Percentiles rank a stretch among this genome's conserved stretches.
Conservation (phyloP, 2,329 filamentous ascomycete species). For the Ustulina deusta region DNA sequence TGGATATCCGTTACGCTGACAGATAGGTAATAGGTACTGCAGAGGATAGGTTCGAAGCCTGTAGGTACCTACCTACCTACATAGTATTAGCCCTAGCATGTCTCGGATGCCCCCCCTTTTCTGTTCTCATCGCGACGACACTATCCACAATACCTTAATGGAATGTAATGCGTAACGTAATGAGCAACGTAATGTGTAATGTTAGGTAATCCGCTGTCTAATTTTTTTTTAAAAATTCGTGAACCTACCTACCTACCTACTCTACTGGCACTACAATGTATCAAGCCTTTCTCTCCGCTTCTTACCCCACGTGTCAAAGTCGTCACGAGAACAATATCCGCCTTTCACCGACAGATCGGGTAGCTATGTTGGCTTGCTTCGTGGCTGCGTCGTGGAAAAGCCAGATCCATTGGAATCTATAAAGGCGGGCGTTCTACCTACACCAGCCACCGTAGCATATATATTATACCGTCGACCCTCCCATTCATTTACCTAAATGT, state of each 20-base stretch:
- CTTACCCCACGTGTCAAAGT: background rate
- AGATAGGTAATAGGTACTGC: no score
- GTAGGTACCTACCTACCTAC: no score
- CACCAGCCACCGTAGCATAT: background rate
- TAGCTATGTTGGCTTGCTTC: background rate
- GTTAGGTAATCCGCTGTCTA: background rate
- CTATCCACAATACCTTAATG: background rate
- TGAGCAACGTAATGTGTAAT: background rate
- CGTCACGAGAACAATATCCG: background rate
- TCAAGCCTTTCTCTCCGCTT: background rate
- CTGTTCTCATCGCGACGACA: background rate
- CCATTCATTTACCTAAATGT: background rate
- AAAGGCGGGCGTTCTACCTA: background rate
- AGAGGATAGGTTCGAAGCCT: no score
- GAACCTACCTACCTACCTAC: no score
- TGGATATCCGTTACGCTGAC: no score
- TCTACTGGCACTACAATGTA: no score
- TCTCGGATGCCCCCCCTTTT: background rate
- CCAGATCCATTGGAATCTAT: background rate
- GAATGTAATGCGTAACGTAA: background rate
- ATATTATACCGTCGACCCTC: background rate
- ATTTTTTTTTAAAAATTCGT: no score
- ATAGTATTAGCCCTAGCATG: no score
- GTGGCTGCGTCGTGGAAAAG: slow-evolving; percentile 1
- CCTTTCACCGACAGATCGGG: slow-evolving; percentile 1